Base-by-base conservation (phyloP, 2,329 filamentous ascomycete species). In the Alternaria infectoria region DNA sequence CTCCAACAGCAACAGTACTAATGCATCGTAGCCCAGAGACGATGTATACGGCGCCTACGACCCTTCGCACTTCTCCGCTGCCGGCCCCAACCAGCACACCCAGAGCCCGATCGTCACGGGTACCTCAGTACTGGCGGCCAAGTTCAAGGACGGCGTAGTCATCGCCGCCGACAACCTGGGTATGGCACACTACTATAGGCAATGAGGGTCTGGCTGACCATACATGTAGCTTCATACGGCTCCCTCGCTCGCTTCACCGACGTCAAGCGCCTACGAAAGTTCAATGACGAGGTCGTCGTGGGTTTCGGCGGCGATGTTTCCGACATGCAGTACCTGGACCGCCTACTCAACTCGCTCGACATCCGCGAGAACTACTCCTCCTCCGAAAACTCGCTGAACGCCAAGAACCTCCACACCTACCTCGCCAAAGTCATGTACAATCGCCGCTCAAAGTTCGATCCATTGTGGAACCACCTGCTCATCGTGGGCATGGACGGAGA, bases 281-380 rank as follows among this genome's bases (percentile, higher is more conserved):
- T 98, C 83, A 93, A 93, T 83, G 86, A 90, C 70, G 89, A 90
- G 69, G 90, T 93, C 28, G 88, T 98, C 64, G 87, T 99, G 77
- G 96, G 96, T 75, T 97, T 98, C 83, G 93, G 93, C 80, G 96
- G 96, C 81, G 96, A 99, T 84, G 91, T 99, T 74, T 97, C 93
- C 69, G 96, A 99, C 85, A 98, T 99, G 96, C 96, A 99, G 86
- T 96, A 96, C 85, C 89, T 99, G 72, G 92, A 97, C 87, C 90
- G 96, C 73, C 89, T 97, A 77, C 90, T 99, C 73, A 90, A 88
- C 77, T 91, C 92, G 67, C 91, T 98, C 74, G 89, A 92, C 79
- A 93, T 96, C 81, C 87, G 91, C 80, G 94, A 98, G 86, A 91
- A 93, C 79, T 98, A 99, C 86, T 87, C 86, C 62, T 78, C 81